A percentile compares a stretch with the other conserved stretches of the same genome.
These are phyloP conservation scores for Elsinoe necatrix DNA, from an alignment of 2,329 filamentous ascomycete genomes.

Conservation along the genomic window DNA sequence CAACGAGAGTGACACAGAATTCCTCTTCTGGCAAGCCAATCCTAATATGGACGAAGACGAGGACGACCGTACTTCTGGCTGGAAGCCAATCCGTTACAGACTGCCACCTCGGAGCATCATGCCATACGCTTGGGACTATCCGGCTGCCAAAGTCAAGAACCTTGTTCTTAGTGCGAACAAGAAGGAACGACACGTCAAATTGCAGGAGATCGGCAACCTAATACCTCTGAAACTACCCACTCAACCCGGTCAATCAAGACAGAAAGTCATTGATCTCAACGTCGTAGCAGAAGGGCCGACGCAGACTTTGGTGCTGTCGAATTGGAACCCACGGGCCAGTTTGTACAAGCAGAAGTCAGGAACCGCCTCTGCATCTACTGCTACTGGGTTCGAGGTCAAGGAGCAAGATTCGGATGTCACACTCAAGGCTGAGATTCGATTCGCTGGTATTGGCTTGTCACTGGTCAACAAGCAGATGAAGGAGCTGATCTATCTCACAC, in stretches of 20 bases:
- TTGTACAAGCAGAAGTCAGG: conserved; percentile 65
- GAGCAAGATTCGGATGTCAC: conserved; percentile 79
- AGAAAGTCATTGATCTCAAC: conserved; percentile 93
- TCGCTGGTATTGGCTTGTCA: conserved; percentile 87
- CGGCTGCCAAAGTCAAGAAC: conserved; percentile 92
- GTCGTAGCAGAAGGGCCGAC: conserved; percentile 93
- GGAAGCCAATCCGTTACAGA: conserved; percentile 86
- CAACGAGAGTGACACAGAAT: conserved; percentile 94
- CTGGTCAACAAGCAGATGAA: conserved; percentile 86
- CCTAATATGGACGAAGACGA: conserved; percentile 90
- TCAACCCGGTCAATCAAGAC: conserved; percentile 51
- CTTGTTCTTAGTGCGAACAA: conserved; percentile 71
- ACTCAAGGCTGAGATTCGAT: conserved; percentile 78
- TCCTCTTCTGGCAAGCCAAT: conserved; percentile 91
- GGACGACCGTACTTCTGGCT: conserved; percentile 70
- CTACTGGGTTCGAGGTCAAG: conserved; percentile 84
- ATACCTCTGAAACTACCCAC: conserved; percentile 84
- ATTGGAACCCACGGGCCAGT: conserved; percentile 87
- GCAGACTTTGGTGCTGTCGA: conserved; percentile 86
- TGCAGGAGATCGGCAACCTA: conserved; percentile 92
- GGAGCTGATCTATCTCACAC: conserved; percentile 87
- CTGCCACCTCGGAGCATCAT: conserved; percentile 93
- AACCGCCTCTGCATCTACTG: conserved; percentile 48
- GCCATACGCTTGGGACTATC: conserved; percentile 99
- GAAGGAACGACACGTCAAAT: conserved; percentile 82